Conservation (phyloP, 164 flowering plant species). For the Umbellularia californica region DNA sequence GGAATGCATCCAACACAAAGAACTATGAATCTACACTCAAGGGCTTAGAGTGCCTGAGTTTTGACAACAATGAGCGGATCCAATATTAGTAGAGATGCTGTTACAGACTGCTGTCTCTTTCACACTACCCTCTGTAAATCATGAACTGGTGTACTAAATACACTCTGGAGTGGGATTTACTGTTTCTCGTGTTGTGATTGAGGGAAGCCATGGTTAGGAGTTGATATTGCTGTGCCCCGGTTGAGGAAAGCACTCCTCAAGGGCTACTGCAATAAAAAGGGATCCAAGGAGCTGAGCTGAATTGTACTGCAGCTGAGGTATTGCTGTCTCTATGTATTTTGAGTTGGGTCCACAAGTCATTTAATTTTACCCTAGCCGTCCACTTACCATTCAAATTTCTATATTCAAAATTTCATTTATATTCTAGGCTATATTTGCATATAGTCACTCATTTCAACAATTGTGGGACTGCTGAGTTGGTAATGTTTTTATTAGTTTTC, state of each 20-base stretch:
- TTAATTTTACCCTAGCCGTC: no score
- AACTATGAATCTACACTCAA: conserved; percentile 68
- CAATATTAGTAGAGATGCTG: conserved; percentile 26
- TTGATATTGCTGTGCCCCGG: neutral
- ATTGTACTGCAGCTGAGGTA: neutral
- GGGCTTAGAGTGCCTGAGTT: conserved; percentile 67
- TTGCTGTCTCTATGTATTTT: neutral
- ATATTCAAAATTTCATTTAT: neutral
- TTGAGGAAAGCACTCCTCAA: conserved; percentile 1
- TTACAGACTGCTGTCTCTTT: neutral
- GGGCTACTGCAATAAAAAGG: neutral
- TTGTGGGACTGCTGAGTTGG: no score
- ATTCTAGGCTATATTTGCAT: neutral
- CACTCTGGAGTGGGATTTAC: conserved; percentile 5
- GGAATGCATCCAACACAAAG: conserved; percentile 43
- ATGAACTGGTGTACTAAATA: conserved; percentile 16
- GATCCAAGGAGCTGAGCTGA: neutral
- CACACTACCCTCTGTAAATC: conserved; percentile 22
- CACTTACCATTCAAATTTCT: neutral
- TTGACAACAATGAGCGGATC: conserved; percentile 63
- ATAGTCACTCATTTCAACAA: neutral
- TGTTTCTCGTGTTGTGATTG: conserved; percentile 13
- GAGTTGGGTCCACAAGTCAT: no score
- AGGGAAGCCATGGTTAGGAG: conserved; percentile 15
- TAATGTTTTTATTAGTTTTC: no score